phyloP scores from a whole-genome alignment of 352 stramenopile species.

The Albugo laibachii region DNA sequence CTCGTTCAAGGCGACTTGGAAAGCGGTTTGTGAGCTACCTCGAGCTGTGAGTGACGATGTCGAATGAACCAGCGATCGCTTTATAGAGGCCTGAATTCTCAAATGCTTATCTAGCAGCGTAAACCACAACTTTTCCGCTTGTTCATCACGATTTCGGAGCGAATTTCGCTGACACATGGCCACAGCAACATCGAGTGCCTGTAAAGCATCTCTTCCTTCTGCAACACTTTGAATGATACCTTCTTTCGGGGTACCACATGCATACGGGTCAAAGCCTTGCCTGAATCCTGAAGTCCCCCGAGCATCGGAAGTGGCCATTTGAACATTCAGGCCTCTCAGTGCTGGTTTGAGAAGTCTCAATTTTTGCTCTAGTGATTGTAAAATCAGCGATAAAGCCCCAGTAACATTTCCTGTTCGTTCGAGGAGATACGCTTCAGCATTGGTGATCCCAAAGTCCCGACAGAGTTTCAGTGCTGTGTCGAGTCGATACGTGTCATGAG shows the following conservation, averaged over 20 bases:
- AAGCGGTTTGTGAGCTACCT: constrained; percentile 44
- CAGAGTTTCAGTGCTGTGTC: constrained; percentile 67
- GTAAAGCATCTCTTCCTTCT: constrained; percentile 65
- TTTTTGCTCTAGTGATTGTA: constrained; percentile 84
- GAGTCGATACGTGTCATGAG: constrained; percentile 77
- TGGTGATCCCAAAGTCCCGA: constrained; percentile 68
- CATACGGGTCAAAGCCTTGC: constrained; percentile 10
- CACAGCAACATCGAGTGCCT: constrained; percentile 80
- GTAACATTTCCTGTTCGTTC: constrained; percentile 86
- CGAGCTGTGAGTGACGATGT: constrained; percentile 33
- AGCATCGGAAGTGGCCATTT: not conserved
- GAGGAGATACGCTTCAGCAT: constrained; percentile 82
- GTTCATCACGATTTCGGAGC: constrained; percentile 60
- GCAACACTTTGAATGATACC: constrained; percentile 66
- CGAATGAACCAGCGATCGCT: constrained; percentile 69
- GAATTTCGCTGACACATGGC: constrained; percentile 89
- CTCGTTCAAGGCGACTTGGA: constrained; percentile 80
- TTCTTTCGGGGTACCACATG: constrained; percentile 16
- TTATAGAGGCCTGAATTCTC: constrained; percentile 83
- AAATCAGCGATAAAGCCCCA: constrained; percentile 82
- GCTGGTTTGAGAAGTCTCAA: constrained; percentile 81
- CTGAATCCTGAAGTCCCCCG: not conserved
- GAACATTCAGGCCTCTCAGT: constrained; percentile 14
- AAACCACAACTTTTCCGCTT: constrained; percentile 90
- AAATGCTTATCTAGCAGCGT: constrained; percentile 86